Base-by-base conservation (phyloP, 1,284 basidiomycete genomes). In the Trichosporon faecale region DNA sequence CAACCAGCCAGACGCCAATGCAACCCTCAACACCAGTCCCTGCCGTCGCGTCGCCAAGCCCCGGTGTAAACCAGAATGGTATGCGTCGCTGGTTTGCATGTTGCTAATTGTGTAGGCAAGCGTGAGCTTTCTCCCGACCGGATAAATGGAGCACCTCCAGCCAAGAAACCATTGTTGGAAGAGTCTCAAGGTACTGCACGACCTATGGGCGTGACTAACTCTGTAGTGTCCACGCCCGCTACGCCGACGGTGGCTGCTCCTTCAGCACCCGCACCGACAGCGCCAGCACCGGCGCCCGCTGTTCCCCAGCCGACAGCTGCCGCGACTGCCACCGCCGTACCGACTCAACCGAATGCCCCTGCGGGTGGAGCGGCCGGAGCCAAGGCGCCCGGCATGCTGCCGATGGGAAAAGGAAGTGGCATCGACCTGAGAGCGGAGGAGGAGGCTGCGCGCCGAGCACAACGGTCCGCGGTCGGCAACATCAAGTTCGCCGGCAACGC, bases 381-480 rank as follows among this genome's bases (percentile, higher is more conserved):
- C 11, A 63, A 29, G 23, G 35, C 40, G 6, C 14, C 40, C 7
- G 67, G 33, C 5, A 14, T 70, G 21, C 64, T 67, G 1, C 71
- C 70, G 12, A 74, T 74, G 73, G 73, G 65, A 1, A 64, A 67
- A 14, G 73, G 73, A 2, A 68, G 70, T 29, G 73, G 73, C n/a
- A 69, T 78, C 66, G 77, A 78, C 70, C 65, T 78, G 44, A 70
- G 77, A 1, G 81, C 81, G 0, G 80, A 81, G 57, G 81, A 81
- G 67, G 81, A 82, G 65, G 78, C 79, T 9, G 75, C 77, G 21
- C 73, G 80, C 3, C 66, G 79, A 4, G 68, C 73, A 5, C 63
- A 66, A 63, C 69, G 69, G 4, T 75, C 63, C 66, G 75, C 60
- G 44, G 64, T 71, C 16, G 72, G 70, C 29, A 73, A 67, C 31